A percentile compares a stretch with the other conserved stretches of the same genome.
These are phyloP conservation scores for Dactylellina cionopaga DNA, from an alignment of 2,329 filamentous ascomycete genomes.

Conservation along the genomic window DNA sequence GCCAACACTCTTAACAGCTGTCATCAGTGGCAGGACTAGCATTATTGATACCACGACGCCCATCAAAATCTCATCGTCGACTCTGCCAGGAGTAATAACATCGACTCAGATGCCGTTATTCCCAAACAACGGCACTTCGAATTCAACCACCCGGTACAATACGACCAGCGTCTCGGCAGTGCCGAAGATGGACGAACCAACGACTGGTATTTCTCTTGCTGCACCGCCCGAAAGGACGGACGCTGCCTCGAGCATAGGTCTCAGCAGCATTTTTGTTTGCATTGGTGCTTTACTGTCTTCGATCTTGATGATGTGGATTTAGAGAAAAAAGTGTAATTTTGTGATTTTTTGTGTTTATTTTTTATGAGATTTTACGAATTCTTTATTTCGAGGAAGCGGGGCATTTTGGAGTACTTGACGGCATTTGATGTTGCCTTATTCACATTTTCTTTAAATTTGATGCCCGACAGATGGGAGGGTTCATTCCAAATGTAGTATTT, in stretches of 20 bases:
- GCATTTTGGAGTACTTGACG: conserved; percentile 18
- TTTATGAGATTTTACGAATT: background rate
- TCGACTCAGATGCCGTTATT: background rate
- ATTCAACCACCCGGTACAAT: too few species aligned
- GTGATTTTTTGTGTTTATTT: conserved; percentile 9
- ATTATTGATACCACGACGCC: conserved; percentile 33
- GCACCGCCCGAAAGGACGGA: conserved; percentile 19
- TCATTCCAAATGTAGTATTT: too few species aligned
- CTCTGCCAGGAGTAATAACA: conserved; percentile 6
- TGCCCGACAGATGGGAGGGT: too few species aligned
- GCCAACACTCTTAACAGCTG: conserved; percentile 36
- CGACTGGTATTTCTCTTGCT: conserved; percentile 18
- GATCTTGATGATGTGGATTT: conserved; percentile 31
- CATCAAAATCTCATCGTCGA: background rate
- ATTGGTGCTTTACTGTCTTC: conserved; percentile 39
- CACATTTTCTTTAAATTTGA: too few species aligned
- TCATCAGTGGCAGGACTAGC: conserved; percentile 38
- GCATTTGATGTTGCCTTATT: too few species aligned
- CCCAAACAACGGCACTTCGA: conserved; percentile 10
- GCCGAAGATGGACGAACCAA: conserved; percentile 2
- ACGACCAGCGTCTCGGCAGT: background rate
- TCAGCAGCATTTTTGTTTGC: conserved; percentile 26
- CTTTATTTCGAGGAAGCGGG: background rate
- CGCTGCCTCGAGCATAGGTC: conserved; percentile 27
- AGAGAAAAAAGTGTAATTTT: conserved; percentile 8